Base-by-base conservation (phyloP, 768 basidiomycete genomes). In the Paxillus involutus region DNA sequence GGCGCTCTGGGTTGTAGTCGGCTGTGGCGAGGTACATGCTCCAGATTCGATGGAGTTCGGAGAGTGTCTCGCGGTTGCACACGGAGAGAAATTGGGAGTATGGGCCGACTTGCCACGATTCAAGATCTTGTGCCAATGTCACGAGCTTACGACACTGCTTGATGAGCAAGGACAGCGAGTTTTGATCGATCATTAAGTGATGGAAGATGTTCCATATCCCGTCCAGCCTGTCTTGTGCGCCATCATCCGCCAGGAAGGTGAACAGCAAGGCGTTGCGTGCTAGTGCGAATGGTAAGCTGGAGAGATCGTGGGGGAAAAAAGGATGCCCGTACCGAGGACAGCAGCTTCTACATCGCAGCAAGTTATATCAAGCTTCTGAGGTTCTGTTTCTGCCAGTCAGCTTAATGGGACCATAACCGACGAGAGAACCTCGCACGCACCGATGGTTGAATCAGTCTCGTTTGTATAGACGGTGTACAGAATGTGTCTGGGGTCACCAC, bases 401-500 rank as follows among this genome's bases (percentile, higher is more conserved):
- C 6, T 26, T 6, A 26, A 6, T 26, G 26, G 26, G 26, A 4
- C 26, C 26, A 26, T 6, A 26, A 26, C 26, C 6, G 26, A 26
- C 26, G 26, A 26, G 26, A 26, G 26, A 26, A 26, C 32, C 7
- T 11, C 3, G 36, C 1, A 50, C 56, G 6, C 32, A 69, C 66
- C 56, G 24, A 50, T 5, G 17, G 29, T 9, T 2, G 47, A 54
- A 32, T 26, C 32, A 8, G 56, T 47, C 30, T 56, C 62, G 36
- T 63, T 57, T 2, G 58, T 26, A 44, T 69, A 65, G 2, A 81
- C 51, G 0, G 82, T 83, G 60, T 79, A 81, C 13, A 85, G 52
- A 10, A 84, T 75, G 49, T 75, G 80, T 29, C 82, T 69, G 11
- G 79, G 77, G 59, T 85, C 84, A 14, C 83, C 83, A 58, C 83